Evolutionary conservation across 768 basidiomycete genomes (phyloP).

Genomic region (Panellus pusillus): DNA sequence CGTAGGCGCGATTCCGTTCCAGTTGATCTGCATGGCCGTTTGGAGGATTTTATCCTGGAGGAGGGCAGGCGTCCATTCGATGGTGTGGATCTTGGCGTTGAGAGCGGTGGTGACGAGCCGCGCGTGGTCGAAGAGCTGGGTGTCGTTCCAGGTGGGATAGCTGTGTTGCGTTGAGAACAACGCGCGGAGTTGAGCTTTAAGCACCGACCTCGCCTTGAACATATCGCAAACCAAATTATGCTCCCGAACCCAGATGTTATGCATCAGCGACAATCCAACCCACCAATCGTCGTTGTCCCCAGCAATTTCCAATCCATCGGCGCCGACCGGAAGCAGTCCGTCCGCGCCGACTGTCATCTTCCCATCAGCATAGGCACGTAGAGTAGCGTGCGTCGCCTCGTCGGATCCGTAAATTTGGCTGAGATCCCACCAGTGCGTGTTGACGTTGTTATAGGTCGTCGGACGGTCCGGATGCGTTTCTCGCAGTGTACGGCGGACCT

Average conservation of each 20-base stretch:
- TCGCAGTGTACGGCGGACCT: slow-evolving; percentile 2
- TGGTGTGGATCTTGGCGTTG: slow-evolving; percentile 20
- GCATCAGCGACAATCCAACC: slow-evolving; percentile 13
- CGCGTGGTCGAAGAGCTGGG: slow-evolving; percentile 16
- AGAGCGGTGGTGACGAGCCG: slow-evolving; percentile 18
- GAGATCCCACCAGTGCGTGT: slow-evolving; percentile 18
- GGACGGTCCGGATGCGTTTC: slow-evolving; percentile 6
- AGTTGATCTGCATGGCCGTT: slow-evolving; percentile 10
- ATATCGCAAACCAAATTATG: slow-evolving; percentile 19
- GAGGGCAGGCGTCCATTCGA: slow-evolving; percentile 19
- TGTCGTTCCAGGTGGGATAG: slow-evolving; percentile 15
- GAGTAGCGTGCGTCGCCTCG: slow-evolving; percentile 8
- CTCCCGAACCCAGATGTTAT: slow-evolving; percentile 15
- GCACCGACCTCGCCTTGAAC: slow-evolving; percentile 10
- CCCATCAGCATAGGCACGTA: slow-evolving; percentile 11
- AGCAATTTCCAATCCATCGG: slow-evolving; percentile 8
- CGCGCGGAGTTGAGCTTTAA: neutral
- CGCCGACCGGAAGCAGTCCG: slow-evolving; percentile 7
- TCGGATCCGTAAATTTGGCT: slow-evolving; percentile 10
- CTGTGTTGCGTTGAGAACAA: neutral
- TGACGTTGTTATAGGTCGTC: slow-evolving; percentile 9
- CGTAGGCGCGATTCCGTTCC: slow-evolving; percentile 13
- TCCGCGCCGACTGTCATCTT: slow-evolving; percentile 10
- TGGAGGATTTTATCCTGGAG: slow-evolving; percentile 8
- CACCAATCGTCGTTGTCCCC: slow-evolving; percentile 17